phyloP scores from a whole-genome alignment of 2,329 filamentous ascomycete genomes.

The Alternaria sp. region DNA sequence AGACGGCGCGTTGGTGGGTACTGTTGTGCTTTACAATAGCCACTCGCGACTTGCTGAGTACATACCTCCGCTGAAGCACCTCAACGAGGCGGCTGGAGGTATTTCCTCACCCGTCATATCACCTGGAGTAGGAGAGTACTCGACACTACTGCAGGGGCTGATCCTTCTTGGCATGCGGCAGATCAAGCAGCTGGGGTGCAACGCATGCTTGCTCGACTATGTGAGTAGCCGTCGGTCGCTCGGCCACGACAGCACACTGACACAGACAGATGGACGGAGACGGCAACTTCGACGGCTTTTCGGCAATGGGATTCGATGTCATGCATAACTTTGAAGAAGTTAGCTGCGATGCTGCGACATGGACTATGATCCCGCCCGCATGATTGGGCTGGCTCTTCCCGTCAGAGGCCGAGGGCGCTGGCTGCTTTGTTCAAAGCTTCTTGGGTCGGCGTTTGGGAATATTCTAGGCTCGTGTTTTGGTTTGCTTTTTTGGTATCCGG shows the following conservation, averaged over 20 bases:
- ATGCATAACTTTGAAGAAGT: constrained; percentile 85
- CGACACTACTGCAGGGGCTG: constrained; percentile 77
- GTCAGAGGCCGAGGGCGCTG: neutral
- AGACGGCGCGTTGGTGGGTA: constrained; percentile 75
- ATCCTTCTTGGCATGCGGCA: constrained; percentile 83
- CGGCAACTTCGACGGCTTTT: constrained; percentile 75
- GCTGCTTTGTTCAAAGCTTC: neutral
- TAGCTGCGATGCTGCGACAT: constrained; percentile 70
- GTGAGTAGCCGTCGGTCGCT: constrained; percentile 61
- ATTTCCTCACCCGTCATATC: constrained; percentile 83
- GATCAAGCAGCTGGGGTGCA: constrained; percentile 79
- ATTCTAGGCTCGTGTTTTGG: neutral
- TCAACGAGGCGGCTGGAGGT: constrained; percentile 70
- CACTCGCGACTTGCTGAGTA: constrained; percentile 73
- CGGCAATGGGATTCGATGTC: constrained; percentile 81
- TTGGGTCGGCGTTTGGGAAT: neutral
- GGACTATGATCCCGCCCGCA: constrained; percentile 63
- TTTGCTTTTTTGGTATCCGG: neutral
- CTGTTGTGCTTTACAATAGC: constrained; percentile 79
- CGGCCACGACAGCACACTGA: constrained; percentile 33
- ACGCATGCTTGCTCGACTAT: constrained; percentile 79
- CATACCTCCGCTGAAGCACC: constrained; percentile 72
- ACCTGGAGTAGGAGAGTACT: constrained; percentile 71
- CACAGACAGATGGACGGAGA: constrained; percentile 70
- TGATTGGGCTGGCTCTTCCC: neutral